phyloP scores from a whole-genome alignment of 345 rosid species.

The Eucalyptus sideroxylon region DNA sequence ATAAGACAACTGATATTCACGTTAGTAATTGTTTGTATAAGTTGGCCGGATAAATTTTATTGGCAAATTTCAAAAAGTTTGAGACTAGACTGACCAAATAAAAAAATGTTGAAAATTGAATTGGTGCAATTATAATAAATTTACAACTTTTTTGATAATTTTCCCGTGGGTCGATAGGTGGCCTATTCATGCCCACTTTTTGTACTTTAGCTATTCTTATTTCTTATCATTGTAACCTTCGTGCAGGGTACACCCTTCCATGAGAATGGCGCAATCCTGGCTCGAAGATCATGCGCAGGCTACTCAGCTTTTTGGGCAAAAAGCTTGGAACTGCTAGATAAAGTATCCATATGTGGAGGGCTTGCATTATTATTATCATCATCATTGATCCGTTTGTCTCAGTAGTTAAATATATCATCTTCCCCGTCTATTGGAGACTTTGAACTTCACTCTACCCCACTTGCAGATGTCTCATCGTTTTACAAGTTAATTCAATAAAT shows the following conservation, averaged over 20 bases:
- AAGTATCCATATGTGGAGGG: not conserved
- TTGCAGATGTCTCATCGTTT: not conserved
- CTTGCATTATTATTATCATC: not conserved
- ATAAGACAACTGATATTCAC: accelerated
- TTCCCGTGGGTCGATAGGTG: not conserved
- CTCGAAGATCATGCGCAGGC: not conserved
- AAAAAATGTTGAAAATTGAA: not conserved
- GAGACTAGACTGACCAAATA: not conserved
- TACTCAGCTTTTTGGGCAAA: not conserved
- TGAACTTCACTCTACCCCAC: not conserved
- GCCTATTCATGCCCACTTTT: not conserved
- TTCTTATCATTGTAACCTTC: not conserved
- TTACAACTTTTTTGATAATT: no score
- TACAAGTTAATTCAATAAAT: not conserved
- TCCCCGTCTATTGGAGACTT: not conserved
- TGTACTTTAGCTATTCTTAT: not conserved
- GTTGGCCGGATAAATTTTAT: not conserved
- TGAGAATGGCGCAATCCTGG: not conserved
- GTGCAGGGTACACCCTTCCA: conserved; percentile 29
- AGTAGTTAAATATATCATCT: not conserved
- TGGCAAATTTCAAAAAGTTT: not conserved
- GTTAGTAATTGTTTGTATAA: no score
- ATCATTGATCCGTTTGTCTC: not conserved
- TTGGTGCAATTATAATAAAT: accelerated
- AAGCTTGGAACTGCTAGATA: not conserved